These are phyloP conservation scores for Acer yangbiense DNA, from an alignment of 345 rosid species.

Conservation along the genomic window DNA sequence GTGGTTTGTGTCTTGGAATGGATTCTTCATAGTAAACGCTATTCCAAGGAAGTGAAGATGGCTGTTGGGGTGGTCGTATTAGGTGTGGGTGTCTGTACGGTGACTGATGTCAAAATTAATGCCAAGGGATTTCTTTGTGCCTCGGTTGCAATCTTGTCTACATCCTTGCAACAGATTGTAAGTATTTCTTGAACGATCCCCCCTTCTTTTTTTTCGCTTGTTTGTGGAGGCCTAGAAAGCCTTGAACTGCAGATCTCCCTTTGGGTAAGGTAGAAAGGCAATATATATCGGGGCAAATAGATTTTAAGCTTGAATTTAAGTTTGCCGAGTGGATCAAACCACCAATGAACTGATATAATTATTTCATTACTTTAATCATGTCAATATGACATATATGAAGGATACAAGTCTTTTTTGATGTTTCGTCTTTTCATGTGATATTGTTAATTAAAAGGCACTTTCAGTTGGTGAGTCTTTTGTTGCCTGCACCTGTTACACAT, in stretches of 20 bases:
- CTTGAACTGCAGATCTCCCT: background rate
- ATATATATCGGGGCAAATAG: no score
- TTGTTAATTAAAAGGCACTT: background rate
- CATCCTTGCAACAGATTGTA: constrained; percentile 95
- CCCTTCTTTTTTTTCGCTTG: background rate
- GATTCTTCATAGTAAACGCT: constrained; percentile 81
- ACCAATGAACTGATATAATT: background rate
- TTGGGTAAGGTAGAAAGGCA: no score
- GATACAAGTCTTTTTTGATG: background rate
- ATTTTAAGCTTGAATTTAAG: background rate
- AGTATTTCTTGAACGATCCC: constrained; percentile 29
- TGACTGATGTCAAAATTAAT: constrained; percentile 90
- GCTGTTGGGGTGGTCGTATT: constrained; percentile 81
- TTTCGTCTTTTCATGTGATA: background rate
- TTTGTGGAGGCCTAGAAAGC: background rate
- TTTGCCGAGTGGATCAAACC: background rate
- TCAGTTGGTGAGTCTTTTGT: background rate
- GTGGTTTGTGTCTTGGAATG: constrained; percentile 95
- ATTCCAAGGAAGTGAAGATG: constrained; percentile 71
- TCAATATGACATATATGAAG: background rate
- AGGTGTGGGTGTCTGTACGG: constrained; percentile 94
- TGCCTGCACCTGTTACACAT: background rate
- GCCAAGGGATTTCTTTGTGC: constrained; percentile 89
- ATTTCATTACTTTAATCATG: background rate
- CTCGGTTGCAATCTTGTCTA: constrained; percentile 69